Evolutionary conservation across 2,329 filamentous ascomycete genomes (phyloP), one percentile per base, ranked within the genome.

Genomic region (Huntiella omanensis): DNA sequence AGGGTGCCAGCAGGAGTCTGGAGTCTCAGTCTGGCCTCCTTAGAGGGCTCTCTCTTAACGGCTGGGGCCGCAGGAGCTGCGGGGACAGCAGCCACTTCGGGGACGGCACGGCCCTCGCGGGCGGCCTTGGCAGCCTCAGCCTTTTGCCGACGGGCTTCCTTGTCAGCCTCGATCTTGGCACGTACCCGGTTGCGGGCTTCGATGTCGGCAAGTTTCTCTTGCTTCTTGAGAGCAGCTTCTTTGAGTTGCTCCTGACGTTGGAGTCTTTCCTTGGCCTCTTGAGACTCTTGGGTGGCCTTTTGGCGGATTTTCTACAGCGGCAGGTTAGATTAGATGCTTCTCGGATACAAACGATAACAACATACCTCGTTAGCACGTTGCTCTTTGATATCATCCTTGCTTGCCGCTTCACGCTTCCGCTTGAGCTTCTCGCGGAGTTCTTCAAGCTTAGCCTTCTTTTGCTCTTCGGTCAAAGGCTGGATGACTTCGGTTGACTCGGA

Each of bases 131-230:
- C 83, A 48, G 76, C 69, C 57, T 94, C 91, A 3, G 84, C 80
- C 60, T 91, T 93, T 53, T 80, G 71, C 52, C 83, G 78, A 46
- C 91, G 77, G 56, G 88, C 86, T 54, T 84, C 82, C 68, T 92
- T 95, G 65, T 96, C 87, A 11, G 83, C 87, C 54, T 91, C 87
- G 53, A 98, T 94, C 70, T 87, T 87, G 48, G 85, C 87, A 64
- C 86, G 80, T 60, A 95, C 88, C 33, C 83, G 76, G 62, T 80
- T 83, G 68, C 88, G 91, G 8, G 85, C 88, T 38, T 85, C 84
- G 6, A 80, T 61, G 45, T 96, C 91, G 12, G 81, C 84, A 37
- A 74, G 66, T 67, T 95, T 95, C 66, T 98, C 91, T 56, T 80
- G 75, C 46, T 80, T 78, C 68, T 95, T 95, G 55, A 77, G 75